Evolutionary conservation across 2,329 filamentous ascomycete species (phyloP).

Genomic region (Talaromyces sp.): DNA sequence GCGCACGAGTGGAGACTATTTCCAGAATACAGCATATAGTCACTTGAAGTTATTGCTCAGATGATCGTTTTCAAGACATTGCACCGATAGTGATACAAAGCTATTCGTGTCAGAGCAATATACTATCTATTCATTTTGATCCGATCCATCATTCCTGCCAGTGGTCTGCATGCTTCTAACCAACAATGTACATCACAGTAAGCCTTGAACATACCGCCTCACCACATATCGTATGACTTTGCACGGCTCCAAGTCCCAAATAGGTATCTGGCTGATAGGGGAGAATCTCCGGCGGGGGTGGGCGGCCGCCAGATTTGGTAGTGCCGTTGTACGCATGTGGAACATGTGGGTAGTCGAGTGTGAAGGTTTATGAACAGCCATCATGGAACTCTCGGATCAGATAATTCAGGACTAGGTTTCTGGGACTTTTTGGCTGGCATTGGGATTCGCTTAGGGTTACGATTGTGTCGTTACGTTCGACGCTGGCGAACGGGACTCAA

Average conservation of each 20-base stretch:
- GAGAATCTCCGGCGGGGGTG: conserved; percentile 8
- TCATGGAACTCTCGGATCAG: no score
- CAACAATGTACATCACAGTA: neutral
- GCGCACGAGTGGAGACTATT: neutral
- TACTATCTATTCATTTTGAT: neutral
- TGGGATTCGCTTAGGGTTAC: neutral
- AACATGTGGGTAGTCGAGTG: neutral
- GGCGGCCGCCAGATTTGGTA: neutral
- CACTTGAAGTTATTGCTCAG: neutral
- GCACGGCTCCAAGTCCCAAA: neutral
- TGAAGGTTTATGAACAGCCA: neutral
- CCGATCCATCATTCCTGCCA: neutral
- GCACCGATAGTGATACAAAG: neutral
- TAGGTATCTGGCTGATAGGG: neutral
- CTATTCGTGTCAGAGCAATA: neutral
- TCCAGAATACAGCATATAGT: neutral
- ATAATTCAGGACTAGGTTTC: neutral
- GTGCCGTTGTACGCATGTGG: neutral
- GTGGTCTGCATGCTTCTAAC: neutral
- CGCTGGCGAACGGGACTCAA: neutral
- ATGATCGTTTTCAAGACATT: neutral
- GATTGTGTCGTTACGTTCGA: neutral
- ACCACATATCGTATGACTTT: neutral
- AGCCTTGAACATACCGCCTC: neutral
- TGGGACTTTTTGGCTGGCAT: neutral